phyloP scores from a whole-genome alignment of 805 yeast species.

The Pichia deserticola region DNA sequence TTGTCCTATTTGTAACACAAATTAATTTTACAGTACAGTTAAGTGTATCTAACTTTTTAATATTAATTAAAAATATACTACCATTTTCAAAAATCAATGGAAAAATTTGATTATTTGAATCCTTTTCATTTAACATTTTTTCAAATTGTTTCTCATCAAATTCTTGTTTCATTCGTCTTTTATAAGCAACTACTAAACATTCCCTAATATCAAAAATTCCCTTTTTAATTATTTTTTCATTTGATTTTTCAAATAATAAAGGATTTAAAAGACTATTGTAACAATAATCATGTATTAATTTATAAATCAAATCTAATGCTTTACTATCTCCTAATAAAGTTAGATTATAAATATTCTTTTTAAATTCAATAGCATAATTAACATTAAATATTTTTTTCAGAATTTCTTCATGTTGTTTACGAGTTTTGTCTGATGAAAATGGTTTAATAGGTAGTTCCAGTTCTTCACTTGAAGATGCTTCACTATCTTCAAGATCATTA shows the following conservation, averaged over 20 bases:
- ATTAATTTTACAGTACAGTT: slow-evolving; percentile 15
- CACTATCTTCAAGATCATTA: slow-evolving; percentile 11
- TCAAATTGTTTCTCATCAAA: slow-evolving; percentile 26
- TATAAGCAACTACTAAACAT: slow-evolving; percentile 21
- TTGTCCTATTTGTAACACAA: slow-evolving; percentile 20
- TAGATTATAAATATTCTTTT: slow-evolving; percentile 5
- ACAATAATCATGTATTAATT: slow-evolving; percentile 23
- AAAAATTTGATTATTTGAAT: slow-evolving; percentile 25
- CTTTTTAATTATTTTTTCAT: slow-evolving; percentile 10
- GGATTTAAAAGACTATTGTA: slow-evolving; percentile 15
- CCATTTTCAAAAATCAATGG: slow-evolving; percentile 28
- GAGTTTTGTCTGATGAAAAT: neutral
- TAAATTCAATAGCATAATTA: slow-evolving; percentile 7
- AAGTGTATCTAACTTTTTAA: slow-evolving; percentile 16
- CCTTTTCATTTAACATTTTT: slow-evolving; percentile 18
- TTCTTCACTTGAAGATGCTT: neutral
- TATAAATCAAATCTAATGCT: slow-evolving; percentile 24
- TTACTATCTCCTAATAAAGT: slow-evolving; percentile 20
- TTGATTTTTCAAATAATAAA: slow-evolving; percentile 2
- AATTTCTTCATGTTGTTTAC: neutral
- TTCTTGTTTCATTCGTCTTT: slow-evolving; percentile 19
- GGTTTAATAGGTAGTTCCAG: neutral
- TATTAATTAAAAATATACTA: slow-evolving; percentile 23
- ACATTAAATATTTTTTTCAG: slow-evolving; percentile 6
- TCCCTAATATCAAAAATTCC: slow-evolving; percentile 23